A percentile compares a stretch with the other conserved stretches of the same genome.
Conservation (phyloP, 345 rosid species). For the Psidium friedrichsthalianum region DNA sequence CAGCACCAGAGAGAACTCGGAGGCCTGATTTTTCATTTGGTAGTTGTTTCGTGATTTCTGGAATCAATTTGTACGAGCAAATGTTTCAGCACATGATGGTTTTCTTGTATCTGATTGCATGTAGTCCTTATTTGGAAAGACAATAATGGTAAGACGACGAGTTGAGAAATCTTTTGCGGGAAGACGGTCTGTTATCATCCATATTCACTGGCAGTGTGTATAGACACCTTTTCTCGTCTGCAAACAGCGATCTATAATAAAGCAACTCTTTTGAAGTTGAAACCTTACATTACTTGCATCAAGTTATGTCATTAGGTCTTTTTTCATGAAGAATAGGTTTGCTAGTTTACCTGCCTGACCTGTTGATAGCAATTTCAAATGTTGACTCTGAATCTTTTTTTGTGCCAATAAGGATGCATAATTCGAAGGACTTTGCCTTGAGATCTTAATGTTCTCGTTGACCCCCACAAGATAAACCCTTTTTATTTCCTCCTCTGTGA, state of each 20-base stretch:
- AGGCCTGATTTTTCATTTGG: neutral
- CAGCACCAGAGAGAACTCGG: neutral
- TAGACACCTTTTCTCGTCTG: neutral
- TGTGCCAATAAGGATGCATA: neutral
- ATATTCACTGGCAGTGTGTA: neutral
- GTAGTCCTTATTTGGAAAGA: neutral
- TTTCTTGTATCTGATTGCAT: neutral
- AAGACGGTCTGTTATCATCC: neutral
- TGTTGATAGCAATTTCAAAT: neutral
- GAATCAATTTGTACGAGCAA: neutral
- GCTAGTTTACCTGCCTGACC: neutral
- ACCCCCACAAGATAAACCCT: conserved; percentile 5
- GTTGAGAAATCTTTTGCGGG: neutral
- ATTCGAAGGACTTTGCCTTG: conserved; percentile 7
- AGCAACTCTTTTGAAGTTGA: neutral
- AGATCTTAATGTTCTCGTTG: conserved; percentile 10
- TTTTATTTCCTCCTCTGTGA: conserved; percentile 2
- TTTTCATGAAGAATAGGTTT: neutral
- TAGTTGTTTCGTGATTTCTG: neutral
- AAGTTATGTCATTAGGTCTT: neutral
- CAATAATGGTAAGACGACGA: neutral
- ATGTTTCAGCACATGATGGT: neutral
- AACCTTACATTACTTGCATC: neutral
- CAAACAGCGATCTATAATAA: neutral
- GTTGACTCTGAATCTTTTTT: neutral